Base-by-base conservation (phyloP, 2,329 filamentous ascomycete species). In the Xylaria sp. region DNA sequence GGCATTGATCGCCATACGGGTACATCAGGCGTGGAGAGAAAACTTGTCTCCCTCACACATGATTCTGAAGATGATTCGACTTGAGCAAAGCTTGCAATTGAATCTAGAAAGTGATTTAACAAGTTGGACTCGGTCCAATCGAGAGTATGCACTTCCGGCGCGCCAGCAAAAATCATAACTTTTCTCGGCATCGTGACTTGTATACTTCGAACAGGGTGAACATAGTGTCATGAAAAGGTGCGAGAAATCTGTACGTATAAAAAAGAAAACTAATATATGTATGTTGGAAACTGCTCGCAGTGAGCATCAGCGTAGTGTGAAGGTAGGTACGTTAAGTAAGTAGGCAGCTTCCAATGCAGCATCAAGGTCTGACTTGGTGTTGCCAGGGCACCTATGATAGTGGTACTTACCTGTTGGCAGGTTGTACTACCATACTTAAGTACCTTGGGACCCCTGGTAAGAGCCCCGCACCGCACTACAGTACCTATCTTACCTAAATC, bases 1-100 rank as follows among this genome's bases (percentile, higher is more conserved):
- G 85, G 80, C 7, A 90, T 79, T 5, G 83, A 85, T 51, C 87
- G 82, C 88, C 88, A 90, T 36, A 79, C 76, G 2, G 82, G 79
- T 25, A 78, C 71, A 38, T 77, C 73, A 6, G 71, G 62, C 11
- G 61, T 66, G 42, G 70, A 74, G 60, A 61, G 71, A 61, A 66
- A 68, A 53, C 65, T 66, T 2, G 61, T 31, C 3, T 68, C 68
- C 3, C 33, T n/a, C 29, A 67, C 58, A 25, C 73, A 67, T 17
- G 55, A 31, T n/a, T 49, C 57, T 49, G 50, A 22, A 3, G 45
- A 31, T 5, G 50, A 25, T 29, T 70, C 64, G 50, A 72, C 42
- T 5, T 29, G 39, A 17, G 69, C 64, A 39, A 76, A 75, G 6
- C 53, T 64, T 51, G 77, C 72, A 51, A 86, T 77, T 2, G 81